phyloP scores from a whole-genome alignment of 192 early-diverging fungal species.

The Gamsiella multidivaricata region DNA sequence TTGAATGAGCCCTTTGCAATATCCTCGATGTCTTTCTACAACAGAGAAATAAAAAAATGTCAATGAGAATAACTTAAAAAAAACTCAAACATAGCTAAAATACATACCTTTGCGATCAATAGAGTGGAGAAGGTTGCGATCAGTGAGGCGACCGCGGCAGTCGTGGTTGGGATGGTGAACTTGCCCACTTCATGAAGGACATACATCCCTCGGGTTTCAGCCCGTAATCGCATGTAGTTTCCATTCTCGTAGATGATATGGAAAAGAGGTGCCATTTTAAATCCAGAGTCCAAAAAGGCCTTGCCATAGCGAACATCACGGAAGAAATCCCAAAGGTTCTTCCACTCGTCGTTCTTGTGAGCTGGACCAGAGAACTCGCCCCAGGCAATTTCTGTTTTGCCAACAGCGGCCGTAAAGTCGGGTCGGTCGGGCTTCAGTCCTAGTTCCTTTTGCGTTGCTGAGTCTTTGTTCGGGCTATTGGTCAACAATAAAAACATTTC shows the following conservation, averaged over 20 bases:
- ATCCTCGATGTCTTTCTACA: constrained; percentile 26
- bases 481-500: constrained; percentile 13
- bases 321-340: constrained; percentile 25
- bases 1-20: constrained; percentile 25
- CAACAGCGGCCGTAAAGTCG: constrained; percentile 16
- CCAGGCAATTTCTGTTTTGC: constrained; percentile 29
- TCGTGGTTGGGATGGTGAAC: constrained; percentile 32
- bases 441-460: constrained; percentile 17
- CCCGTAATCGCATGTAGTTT: constrained; percentile 15
- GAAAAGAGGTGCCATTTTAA: constrained; percentile 25
- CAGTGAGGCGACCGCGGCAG: constrained; percentile 10
- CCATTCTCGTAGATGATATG: constrained; percentile 23
- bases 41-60: constrained; percentile 1
- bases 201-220: constrained; percentile 28
- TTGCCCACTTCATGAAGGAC: constrained; percentile 26
- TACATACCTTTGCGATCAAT: constrained; percentile 27
- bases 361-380: constrained; percentile 26
- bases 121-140: constrained; percentile 25
- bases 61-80: constrained; percentile 7
- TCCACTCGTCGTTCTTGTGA: constrained; percentile 23
- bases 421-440: constrained; percentile 19
- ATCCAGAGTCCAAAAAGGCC: constrained; percentile 32
- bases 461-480: constrained; percentile 22
- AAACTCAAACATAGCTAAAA: constrained; percentile 14
- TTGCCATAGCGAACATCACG: constrained; percentile 22